Evolutionary conservation across 2,329 filamentous ascomycete species (phyloP).

Genomic region (Massarina eburnea): DNA sequence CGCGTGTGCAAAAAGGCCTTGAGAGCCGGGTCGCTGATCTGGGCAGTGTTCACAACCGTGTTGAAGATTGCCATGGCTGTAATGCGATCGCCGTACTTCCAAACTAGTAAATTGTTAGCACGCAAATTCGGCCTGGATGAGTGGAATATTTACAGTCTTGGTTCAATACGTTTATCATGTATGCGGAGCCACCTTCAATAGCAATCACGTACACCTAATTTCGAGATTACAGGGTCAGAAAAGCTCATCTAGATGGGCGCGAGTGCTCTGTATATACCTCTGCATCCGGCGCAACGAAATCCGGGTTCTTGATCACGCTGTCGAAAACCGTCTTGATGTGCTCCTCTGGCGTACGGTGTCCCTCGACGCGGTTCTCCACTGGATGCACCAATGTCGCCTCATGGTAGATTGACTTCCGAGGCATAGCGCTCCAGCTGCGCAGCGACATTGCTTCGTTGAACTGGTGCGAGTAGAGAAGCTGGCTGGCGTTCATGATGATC

Average conservation of each 20-base stretch:
- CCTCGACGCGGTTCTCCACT: constrained; percentile 62
- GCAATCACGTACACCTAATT: constrained; percentile 75
- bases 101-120: constrained; percentile 21
- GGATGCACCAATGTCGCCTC: constrained; percentile 54
- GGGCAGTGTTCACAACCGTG: constrained; percentile 14
- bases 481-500: constrained; percentile 75
- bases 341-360: constrained; percentile 57
- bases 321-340: constrained; percentile 72
- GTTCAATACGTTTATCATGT: constrained; percentile 61
- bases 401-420: constrained; percentile 63
- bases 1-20: constrained; percentile 35
- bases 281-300: constrained; percentile 52
- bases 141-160: constrained; percentile 49
- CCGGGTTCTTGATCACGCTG: constrained; percentile 54
- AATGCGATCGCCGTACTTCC: constrained; percentile 25
- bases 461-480: constrained; percentile 74
- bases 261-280: too few relatives aligned
- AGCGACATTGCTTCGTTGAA: constrained; percentile 60
- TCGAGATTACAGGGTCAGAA: too few relatives aligned
- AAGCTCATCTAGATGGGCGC: too few relatives aligned
- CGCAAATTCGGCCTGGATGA: neutral
- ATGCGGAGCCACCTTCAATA: constrained; percentile 66
- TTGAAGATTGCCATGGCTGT: constrained; percentile 38
- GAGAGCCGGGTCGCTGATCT: constrained; percentile 25
- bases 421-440: constrained; percentile 59